Evolutionary conservation across 75 land plant species (phyloP), one percentile per base, ranked within the genome.

Genomic region (Gnetum montanum): DNA sequence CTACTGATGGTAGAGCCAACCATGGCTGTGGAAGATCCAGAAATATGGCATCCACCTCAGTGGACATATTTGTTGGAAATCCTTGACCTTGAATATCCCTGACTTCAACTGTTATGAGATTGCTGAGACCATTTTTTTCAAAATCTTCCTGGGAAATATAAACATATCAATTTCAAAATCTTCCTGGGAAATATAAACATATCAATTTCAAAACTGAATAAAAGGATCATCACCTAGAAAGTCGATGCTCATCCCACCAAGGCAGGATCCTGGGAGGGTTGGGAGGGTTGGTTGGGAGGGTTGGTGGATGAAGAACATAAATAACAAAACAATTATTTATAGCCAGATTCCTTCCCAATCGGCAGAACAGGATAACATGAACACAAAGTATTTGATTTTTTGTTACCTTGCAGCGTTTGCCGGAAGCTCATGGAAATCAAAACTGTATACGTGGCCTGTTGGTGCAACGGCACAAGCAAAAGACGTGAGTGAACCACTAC

Each of bases 11-110:
- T 56, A 93, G 72, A 1, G 85, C 96, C 58, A 85, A 56, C 96
- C 98, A 89, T 41, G 98, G 98, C 64, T 89, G 96, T 7, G 98
- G 96, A 15, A 85, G 78, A 62, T 93, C 98, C 40, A 89, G 80
- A 60, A 93, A 93, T 23, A 83, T 78, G 1, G 84, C 80, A 62
- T 93, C 84, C 13, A 75, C 80, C 47, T 46, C 27, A 19, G 79
- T 82, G 40, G 37, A 31, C 41, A 81, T 63, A 34, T 84, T 80
- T 41, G 61, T 59, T 1, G 98, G 98, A 63, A 89, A 93, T 27
- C 98, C 96, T 57, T 75, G 57, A 23, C 96, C 98, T 70, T 89
- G 98, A 43, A 93, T 85, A 54, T 89, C 96, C 35, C 90, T 68
- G 24, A 93, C 87, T 35, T 63, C 69, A 3, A 89, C 86, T 1